Base-by-base conservation (phyloP, 768 basidiomycete genomes). In the Tricholoma flavovirens region DNA sequence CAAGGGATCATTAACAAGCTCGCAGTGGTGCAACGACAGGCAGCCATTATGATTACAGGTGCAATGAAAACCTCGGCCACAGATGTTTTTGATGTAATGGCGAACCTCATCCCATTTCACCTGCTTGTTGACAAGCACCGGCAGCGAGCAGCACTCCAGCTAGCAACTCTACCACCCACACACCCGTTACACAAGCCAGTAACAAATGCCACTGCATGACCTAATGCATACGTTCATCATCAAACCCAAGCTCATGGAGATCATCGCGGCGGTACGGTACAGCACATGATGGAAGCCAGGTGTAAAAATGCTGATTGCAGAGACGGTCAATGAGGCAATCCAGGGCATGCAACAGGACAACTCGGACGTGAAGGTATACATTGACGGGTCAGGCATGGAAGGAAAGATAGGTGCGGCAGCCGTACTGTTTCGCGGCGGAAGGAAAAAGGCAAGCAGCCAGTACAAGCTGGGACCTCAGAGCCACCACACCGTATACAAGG, bases 21-120 rank as follows among this genome's bases (percentile, higher is more conserved):
- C 3, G 32, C 35, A 14, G 57, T 32, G 17, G 38, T 64, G 1
- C 66, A 68, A 43, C 22, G 62, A 22, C 56, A 50, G 14, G 66
- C 65, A 22, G 50, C 57, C 0, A n/a, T 67, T 3, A 60, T 60
- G 5, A 65, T 66, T 14, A 64, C 59, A 19, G 68, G 68, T 33
- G 64, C 56, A 19, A 29, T 69, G 30, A 30, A 49, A 17, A 57
- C 63, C 2, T 60, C 64, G 19, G 55, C 65, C 1, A 61, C 51
- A 0, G 61, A 67, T 59, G 15, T 54, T 0, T 54, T 65, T 0
- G 64, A 68, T 15, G 32, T 59, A 0, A 61, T 66, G 42, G 62
- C 64, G 3, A 52, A 53, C 32, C 5, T 57, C 7, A 30, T 24
- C 1, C 56, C 51, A 1, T 35, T 57, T 10, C 4, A 48, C 9